Evolutionary conservation across 148 eudicot genomes (phyloP).

Genomic region (Vaccinium corymbosum): DNA sequence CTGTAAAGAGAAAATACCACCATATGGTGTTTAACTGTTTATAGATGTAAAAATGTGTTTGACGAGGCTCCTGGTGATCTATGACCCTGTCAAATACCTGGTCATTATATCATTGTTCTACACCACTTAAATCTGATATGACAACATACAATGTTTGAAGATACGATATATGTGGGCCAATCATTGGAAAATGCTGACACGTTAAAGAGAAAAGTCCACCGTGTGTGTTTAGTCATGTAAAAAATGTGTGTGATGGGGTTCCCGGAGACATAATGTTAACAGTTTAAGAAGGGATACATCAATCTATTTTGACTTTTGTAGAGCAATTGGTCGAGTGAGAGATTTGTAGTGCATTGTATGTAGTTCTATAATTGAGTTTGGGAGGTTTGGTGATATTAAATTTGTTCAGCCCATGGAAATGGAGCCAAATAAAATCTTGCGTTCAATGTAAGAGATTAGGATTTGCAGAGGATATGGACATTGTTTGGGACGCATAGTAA

Average conservation of each 20-base stretch:
- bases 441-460: neutral
- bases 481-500: neutral
- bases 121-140: no score
- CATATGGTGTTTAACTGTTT: neutral
- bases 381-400: neutral
- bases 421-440: neutral
- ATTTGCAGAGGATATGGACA: neutral
- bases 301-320: neutral
- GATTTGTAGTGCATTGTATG: neutral
- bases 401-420: neutral
- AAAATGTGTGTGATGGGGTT: neutral
- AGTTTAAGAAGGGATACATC: neutral
- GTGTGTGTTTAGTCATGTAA: no score
- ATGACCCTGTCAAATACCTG: no score
- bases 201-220: no score
- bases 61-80: no score
- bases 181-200: no score
- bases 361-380: neutral
- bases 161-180: no score
- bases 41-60: neutral
- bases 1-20: neutral
- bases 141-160: no score
- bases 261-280: neutral
- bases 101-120: no score
- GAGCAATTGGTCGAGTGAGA: neutral